phyloP scores from a whole-genome alignment of 805 yeast species.

The Komagataella phaffii region DNA sequence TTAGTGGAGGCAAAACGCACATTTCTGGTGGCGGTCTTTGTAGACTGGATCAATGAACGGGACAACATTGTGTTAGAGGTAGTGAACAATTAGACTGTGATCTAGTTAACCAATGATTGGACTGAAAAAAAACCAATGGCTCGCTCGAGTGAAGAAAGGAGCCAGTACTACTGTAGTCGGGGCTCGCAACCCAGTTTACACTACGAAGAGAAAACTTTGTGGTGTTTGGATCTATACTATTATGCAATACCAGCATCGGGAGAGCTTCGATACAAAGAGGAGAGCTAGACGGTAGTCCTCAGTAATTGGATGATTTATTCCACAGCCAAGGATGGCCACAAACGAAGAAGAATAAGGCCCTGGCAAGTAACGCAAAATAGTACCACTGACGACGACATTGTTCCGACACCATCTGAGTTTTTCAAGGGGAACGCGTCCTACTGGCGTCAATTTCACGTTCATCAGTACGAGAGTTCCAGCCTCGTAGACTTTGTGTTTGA shows the following conservation, averaged over 20 bases:
- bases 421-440: background rate
- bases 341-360: background rate
- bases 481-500: background rate
- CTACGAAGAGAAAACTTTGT: background rate
- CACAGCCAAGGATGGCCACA: background rate
- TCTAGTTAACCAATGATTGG: background rate
- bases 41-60: conserved; percentile 6
- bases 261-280: too few relatives aligned
- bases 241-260: too few relatives aligned
- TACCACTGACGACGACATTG: background rate
- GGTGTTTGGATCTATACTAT: background rate
- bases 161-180: background rate
- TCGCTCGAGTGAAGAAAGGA: background rate
- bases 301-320: background rate
- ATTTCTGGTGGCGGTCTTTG: conserved; percentile 9
- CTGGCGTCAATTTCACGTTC: background rate
- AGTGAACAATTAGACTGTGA: background rate
- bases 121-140: background rate
- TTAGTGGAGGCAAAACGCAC: conserved; percentile 23
- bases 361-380: background rate
- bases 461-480: background rate
- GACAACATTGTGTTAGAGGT: conserved; percentile 5
- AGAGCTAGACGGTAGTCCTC: background rate
- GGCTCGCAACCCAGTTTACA: background rate
- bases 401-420: background rate